Evolutionary conservation across 495 filamentous ascomycete genomes (phyloP).

Genomic region (Lepraria neglecta): DNA sequence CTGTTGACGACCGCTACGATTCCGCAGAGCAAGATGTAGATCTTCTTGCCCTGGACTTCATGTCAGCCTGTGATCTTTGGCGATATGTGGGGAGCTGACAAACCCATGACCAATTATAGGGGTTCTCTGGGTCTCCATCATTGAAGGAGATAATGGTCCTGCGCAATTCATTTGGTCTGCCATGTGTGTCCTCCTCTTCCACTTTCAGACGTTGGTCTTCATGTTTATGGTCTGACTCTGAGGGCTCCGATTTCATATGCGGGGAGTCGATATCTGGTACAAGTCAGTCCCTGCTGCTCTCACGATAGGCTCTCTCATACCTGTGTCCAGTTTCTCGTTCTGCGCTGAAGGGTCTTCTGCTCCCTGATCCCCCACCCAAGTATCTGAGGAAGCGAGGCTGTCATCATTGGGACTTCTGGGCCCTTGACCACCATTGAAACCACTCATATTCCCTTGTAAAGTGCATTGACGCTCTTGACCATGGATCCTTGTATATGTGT

Average conservation of each 20-base stretch:
- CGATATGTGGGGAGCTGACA: neutral
- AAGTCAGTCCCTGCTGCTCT: neutral
- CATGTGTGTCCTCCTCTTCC: neutral
- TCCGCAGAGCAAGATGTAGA: slow-evolving; percentile 47
- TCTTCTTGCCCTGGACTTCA: slow-evolving; percentile 45
- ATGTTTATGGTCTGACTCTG: neutral
- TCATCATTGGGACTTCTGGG: neutral
- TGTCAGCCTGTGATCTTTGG: neutral
- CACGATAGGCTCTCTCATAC: neutral
- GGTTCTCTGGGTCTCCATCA: slow-evolving; percentile 46
- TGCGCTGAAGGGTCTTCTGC: neutral
- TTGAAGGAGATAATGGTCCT: slow-evolving; percentile 45
- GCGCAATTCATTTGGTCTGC: slow-evolving; percentile 20
- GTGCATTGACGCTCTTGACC: slow-evolving; percentile 10
- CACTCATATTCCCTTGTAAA: slow-evolving; percentile 3
- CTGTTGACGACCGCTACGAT: slow-evolving; percentile 65
- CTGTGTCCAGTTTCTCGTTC: neutral
- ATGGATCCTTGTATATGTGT: neutral
- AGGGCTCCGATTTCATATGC: neutral
- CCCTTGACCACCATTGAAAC: neutral
- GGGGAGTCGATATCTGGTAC: neutral
- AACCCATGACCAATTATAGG: slow-evolving; percentile 50
- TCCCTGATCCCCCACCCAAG: neutral
- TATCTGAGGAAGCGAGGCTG: neutral
- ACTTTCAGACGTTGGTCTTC: neutral